A percentile compares a stretch with the other conserved stretches of the same genome.
These are phyloP conservation scores for Chytriomyces sp. DNA, from an alignment of 192 early-diverging fungal species.

Conservation along the genomic window DNA sequence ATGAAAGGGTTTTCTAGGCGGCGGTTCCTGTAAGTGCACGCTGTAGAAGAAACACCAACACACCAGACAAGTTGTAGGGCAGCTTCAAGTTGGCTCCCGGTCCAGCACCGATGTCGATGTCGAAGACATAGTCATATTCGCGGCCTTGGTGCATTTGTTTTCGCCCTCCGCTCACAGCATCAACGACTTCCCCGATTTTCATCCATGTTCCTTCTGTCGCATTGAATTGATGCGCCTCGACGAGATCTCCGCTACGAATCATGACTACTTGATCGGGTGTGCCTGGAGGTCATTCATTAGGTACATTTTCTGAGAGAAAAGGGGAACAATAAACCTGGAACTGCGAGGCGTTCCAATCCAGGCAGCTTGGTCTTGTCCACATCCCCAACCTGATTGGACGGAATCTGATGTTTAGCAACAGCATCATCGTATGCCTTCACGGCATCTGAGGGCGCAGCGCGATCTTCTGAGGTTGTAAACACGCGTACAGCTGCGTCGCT, in stretches of 20 bases:
- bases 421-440: slow-evolving; percentile 43
- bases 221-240: slow-evolving; percentile 92
- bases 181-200: slow-evolving; percentile 93
- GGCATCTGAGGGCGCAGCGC: slow-evolving; percentile 55
- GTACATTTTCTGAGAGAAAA: slow-evolving; percentile 1
- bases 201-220: slow-evolving; percentile 63
- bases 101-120: slow-evolving; percentile 89
- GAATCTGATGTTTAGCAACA: slow-evolving; percentile 48
- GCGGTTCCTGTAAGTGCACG: not conserved
- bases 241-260: slow-evolving; percentile 70
- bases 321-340: slow-evolving; percentile 3
- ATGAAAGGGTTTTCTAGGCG: slow-evolving; percentile 85
- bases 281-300: slow-evolving; percentile 40
- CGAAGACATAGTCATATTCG: slow-evolving; percentile 98
- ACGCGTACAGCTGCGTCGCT: slow-evolving; percentile 82
- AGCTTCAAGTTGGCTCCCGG: slow-evolving; percentile 82
- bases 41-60: not conserved
- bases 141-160: slow-evolving; percentile 83
- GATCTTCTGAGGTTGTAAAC: slow-evolving; percentile 69
- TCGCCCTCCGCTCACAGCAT: slow-evolving; percentile 72
- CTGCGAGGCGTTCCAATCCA: slow-evolving; percentile 55
- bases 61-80: slow-evolving; percentile 86
- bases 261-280: slow-evolving; percentile 87
- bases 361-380: slow-evolving; percentile 81
- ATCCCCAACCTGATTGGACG: slow-evolving; percentile 75